These are phyloP conservation scores for Potentilla sterilis DNA, from an alignment of 306 rosid species.

Conservation along the genomic window DNA sequence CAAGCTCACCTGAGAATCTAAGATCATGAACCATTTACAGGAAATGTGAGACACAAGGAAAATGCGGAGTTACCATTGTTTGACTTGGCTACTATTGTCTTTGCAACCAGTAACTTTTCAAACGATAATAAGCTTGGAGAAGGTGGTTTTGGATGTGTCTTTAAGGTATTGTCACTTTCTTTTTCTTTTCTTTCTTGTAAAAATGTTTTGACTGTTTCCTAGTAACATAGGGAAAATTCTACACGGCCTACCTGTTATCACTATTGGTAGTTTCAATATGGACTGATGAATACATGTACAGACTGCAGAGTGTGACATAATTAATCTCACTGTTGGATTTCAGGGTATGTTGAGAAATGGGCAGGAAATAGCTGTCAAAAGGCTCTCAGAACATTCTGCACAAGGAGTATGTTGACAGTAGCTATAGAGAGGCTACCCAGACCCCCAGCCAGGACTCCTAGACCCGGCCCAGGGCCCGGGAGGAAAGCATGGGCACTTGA, in stretches of 20 bases:
- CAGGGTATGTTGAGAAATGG: slow-evolving; percentile 9
- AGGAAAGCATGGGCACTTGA: too few relatives aligned
- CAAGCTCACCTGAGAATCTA: background rate
- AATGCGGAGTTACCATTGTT: background rate
- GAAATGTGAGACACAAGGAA: background rate
- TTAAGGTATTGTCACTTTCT: background rate
- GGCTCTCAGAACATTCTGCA: background rate
- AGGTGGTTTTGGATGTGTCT: slow-evolving; percentile 7
- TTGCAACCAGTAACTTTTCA: background rate
- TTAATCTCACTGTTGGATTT: background rate
- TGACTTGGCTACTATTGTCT: background rate
- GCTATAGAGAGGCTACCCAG: too few relatives aligned
- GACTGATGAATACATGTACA: too few relatives aligned
- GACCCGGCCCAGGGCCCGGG: too few relatives aligned
- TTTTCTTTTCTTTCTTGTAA: background rate
- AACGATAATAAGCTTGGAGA: slow-evolving; percentile 1
- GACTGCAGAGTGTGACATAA: background rate
- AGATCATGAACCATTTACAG: background rate
- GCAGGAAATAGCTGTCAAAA: slow-evolving; percentile 10
- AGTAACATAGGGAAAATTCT: background rate
- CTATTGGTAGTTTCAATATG: too few relatives aligned
- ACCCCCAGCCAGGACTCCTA: too few relatives aligned
- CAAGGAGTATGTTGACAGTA: too few relatives aligned
- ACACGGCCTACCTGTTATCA: too few relatives aligned
- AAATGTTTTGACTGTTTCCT: background rate